Conservation (phyloP, 176 grass and related monocot genomes). For the Paspalum notatum region DNA sequence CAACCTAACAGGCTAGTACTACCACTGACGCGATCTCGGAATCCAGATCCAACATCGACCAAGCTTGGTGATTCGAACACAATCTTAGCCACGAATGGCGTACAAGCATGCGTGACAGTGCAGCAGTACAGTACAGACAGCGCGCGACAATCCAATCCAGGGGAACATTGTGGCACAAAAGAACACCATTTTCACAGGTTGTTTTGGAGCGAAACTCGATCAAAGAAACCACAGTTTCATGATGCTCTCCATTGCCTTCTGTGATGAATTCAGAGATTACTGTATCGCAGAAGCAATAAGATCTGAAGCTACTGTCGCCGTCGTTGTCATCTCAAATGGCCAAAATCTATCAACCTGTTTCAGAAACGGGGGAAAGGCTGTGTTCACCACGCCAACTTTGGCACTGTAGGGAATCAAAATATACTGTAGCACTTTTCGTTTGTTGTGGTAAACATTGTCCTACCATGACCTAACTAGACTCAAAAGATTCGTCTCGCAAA, state of each 20-base stretch:
- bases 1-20: not conserved
- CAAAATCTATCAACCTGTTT: slow-evolving; percentile 20
- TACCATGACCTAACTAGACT: too few relatives aligned
- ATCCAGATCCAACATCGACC: slow-evolving; percentile 32
- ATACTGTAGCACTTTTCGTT: too few relatives aligned
- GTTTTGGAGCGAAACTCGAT: too few relatives aligned
- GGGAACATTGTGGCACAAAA: too few relatives aligned
- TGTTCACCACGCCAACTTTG: too few relatives aligned
- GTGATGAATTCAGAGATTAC: too few relatives aligned
- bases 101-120: not conserved
- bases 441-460: too few relatives aligned
- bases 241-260: too few relatives aligned
- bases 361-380: not conserved
- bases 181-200: not conserved
- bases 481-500: too few relatives aligned
- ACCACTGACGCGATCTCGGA: slow-evolving; percentile 20
- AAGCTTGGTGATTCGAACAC: not conserved
- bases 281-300: too few relatives aligned
- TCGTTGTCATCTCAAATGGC: not conserved
- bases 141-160: too few relatives aligned
- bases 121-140: not conserved
- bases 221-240: not conserved
- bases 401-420: too few relatives aligned
- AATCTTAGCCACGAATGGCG: not conserved
- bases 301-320: not conserved